Conservation (phyloP, 2,329 filamentous ascomycete genomes). For the Exutisphaerella laricina region DNA sequence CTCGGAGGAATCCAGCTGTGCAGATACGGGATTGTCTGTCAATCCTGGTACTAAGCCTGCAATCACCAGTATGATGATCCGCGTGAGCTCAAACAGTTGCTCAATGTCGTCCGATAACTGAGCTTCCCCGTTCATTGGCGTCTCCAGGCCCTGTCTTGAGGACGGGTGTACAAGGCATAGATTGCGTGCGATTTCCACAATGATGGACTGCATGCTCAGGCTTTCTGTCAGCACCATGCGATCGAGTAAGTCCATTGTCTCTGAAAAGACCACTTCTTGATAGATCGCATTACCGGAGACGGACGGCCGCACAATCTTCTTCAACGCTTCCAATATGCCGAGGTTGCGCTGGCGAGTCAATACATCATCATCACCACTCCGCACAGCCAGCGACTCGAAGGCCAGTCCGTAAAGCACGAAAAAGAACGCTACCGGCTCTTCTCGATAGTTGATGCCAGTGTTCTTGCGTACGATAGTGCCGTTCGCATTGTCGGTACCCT, state of each 20-base stretch:
- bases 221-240: constrained; percentile 87
- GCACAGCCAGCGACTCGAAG: constrained; percentile 87
- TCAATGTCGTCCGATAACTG: constrained; percentile 95
- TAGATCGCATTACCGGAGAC: constrained; percentile 97
- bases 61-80: constrained; percentile 90
- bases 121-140: constrained; percentile 48
- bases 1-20: constrained; percentile 65
- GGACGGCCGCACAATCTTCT: constrained; percentile 89
- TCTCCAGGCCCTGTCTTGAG: constrained; percentile 57
- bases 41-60: constrained; percentile 82
- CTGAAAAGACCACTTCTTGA: constrained; percentile 88
- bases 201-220: constrained; percentile 79
- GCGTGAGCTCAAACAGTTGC: constrained; percentile 91
- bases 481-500: constrained; percentile 14
- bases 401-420: constrained; percentile 96
- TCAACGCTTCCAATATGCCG: constrained; percentile 82
- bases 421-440: constrained; percentile 97
- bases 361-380: constrained; percentile 53
- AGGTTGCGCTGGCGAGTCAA: constrained; percentile 42
- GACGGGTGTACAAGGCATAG: constrained; percentile 89
- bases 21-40: constrained; percentile 49
- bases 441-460: constrained; percentile 90
- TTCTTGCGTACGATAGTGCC: constrained; percentile 49
- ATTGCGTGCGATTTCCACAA: constrained; percentile 88
- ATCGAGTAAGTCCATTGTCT: constrained; percentile 94